Conservation (phyloP, 176 grass and related monocot species). For the Triticum urartu region DNA sequence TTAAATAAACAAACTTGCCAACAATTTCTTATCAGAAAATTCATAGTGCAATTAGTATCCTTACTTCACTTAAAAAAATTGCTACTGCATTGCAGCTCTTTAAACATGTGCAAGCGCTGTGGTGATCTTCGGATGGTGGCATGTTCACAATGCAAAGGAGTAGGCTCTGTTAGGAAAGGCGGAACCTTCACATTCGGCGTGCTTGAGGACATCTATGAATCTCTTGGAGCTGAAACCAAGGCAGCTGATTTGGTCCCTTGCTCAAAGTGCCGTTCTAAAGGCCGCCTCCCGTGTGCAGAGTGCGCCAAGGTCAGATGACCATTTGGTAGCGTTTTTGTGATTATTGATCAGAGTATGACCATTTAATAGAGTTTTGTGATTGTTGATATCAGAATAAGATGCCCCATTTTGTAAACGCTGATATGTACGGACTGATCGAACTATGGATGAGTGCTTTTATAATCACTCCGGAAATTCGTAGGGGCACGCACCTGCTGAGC, state of each 20-base stretch:
- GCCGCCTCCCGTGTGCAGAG: constrained; percentile 56
- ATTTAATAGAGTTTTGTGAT: no score
- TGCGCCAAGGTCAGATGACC: constrained; percentile 49
- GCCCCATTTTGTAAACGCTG: no score
- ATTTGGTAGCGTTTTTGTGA: not conserved
- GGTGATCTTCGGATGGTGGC: constrained; percentile 82
- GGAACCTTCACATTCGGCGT: constrained; percentile 46
- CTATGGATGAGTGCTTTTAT: no score
- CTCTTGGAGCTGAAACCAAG: constrained; percentile 52
- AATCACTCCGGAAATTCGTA: no score
- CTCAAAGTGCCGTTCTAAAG: constrained; percentile 67
- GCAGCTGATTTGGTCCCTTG: constrained; percentile 50
- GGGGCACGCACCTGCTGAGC: no score
- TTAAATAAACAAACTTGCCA: no score
- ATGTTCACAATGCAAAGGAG: constrained; percentile 72
- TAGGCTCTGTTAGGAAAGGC: constrained; percentile 54
- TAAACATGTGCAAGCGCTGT: constrained; percentile 84
- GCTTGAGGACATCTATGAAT: constrained; percentile 73
- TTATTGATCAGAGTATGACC: not conserved
- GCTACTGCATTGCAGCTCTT: constrained; percentile 44
- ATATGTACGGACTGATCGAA: no score
- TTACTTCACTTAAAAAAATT: not conserved
- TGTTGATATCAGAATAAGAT: no score
- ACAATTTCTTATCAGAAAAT: not conserved
- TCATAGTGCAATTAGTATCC: no score